Evolutionary conservation across 2,329 filamentous ascomycete species (phyloP).

Genomic region (Aspergillaceae sp.): DNA sequence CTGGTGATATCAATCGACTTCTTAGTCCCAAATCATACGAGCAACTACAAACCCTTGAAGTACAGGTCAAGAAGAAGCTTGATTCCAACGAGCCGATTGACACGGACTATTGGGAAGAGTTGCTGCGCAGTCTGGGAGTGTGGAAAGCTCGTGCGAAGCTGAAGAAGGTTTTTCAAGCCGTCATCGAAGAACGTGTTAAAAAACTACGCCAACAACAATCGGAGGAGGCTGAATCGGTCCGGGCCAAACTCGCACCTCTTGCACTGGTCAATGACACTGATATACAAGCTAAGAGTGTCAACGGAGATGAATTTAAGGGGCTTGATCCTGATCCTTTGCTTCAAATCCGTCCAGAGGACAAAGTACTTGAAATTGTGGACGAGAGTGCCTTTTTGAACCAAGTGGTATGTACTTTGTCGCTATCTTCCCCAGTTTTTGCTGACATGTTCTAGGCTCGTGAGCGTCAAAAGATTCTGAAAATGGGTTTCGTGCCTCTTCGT

Average conservation of each 20-base stretch:
- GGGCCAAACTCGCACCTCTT: constrained; percentile 45
- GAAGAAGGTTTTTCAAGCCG: constrained; percentile 65
- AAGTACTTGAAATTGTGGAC: constrained; percentile 48
- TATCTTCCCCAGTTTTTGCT: constrained; percentile 3
- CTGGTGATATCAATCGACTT: constrained; percentile 79
- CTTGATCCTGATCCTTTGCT: constrained; percentile 60
- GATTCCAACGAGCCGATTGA: constrained; percentile 86
- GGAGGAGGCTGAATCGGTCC: constrained; percentile 54
- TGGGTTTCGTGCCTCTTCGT: constrained; percentile 59
- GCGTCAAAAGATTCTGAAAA: constrained; percentile 53
- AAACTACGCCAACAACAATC: constrained; percentile 59
- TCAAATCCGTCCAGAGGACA: constrained; percentile 57
- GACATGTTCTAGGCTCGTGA: constrained; percentile 39
- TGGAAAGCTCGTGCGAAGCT: constrained; percentile 90
- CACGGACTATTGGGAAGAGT: constrained; percentile 94
- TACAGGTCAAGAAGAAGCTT: constrained; percentile 78
- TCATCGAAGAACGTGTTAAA: constrained; percentile 61
- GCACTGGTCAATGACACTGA: constrained; percentile 29
- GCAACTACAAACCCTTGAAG: constrained; percentile 78
- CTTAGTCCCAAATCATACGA: constrained; percentile 76
- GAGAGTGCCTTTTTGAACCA: constrained; percentile 51
- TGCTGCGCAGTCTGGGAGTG: constrained; percentile 72
- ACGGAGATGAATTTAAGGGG: constrained; percentile 32
- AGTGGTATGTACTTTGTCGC: constrained; percentile 35
- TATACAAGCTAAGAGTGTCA: not conserved